Base-by-base conservation (phyloP, 495 filamentous ascomycete genomes). In the Extremus antarcticus region DNA sequence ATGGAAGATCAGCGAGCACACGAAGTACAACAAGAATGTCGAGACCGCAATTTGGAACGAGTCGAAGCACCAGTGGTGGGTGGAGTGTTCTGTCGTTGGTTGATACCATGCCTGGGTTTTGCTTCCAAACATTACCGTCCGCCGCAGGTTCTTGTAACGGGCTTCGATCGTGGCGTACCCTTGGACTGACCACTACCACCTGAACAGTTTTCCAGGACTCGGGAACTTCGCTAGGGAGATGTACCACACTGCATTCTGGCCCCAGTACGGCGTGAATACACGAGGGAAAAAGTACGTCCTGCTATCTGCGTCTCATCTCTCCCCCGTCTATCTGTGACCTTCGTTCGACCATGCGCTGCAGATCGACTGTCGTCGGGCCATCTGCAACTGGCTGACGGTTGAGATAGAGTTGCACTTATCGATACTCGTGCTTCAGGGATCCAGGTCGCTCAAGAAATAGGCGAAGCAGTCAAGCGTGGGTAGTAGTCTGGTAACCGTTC, bases 241-340 rank as follows among this genome's bases (percentile, higher is more conserved):
- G 0, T 67, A 78, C 55, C 81, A 85, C 54, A 73, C 78, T 0
- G 74, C 78, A 0, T 72, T 76, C 61, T 85, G 82, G 82, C 81
- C 80, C 0, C 68, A 76, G 15, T 63, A 73, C 2, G 64, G 65
- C 11, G 67, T 81, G 29, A 70, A 78, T 54, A 63, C 80, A 3
- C 64, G 62, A 16, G 71, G 69, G 25, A 84, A 85, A 60, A 65
- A 39, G 35, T 39, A 39, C 35, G 35, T 39, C n/a, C 35, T n/a
- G 35, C n/a, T 9, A 39, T n/a, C 9, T 39, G 9, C 9, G 9
- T 39, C 35, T n/a, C n/a, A 39, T n/a, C 35, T n/a, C n/a, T 39
- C 35, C 9, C 35, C 35, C 9, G n/a, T n/a, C n/a, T n/a, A n/a
- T n/a, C n/a, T n/a, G n/a, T n/a, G n/a, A n/a, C n/a, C n/a, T n/a